These are phyloP conservation scores for Aotearoamyces nothofagi DNA, from an alignment of 2,329 filamentous ascomycete species.

Conservation along the genomic window DNA sequence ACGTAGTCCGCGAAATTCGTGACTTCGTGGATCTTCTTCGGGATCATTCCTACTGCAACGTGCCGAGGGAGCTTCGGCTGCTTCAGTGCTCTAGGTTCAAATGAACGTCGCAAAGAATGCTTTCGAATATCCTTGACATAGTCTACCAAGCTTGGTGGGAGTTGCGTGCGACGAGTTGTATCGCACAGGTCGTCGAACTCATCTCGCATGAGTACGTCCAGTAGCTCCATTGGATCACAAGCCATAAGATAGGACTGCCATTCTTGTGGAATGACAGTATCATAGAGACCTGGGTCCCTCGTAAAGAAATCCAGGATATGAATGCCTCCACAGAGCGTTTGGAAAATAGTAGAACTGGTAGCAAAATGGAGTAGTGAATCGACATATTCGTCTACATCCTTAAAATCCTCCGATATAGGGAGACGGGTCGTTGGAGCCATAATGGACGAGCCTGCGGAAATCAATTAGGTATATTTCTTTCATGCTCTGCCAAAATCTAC, in stretches of 20 bases:
- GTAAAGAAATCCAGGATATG: constrained; percentile 97
- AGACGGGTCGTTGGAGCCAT: constrained; percentile 34
- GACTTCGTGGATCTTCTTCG: constrained; percentile 93
- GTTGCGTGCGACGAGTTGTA: constrained; percentile 4
- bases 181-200: constrained; percentile 37
- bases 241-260: constrained; percentile 70
- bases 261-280: constrained; percentile 56
- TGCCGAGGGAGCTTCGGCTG: constrained; percentile 48
- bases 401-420: constrained; percentile 57
- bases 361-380: constrained; percentile 64
- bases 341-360: constrained; percentile 59
- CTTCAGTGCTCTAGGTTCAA: constrained; percentile 25
- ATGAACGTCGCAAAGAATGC: constrained; percentile 51
- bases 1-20: constrained; percentile 81
- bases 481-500: too few species aligned
- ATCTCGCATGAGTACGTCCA: constrained; percentile 70
- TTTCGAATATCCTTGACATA: constrained; percentile 61
- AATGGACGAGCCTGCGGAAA: too few species aligned
- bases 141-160: constrained; percentile 38
- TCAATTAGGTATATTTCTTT: too few species aligned
- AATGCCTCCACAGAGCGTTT: constrained; percentile 87
- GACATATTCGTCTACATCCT: constrained; percentile 61
- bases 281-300: constrained; percentile 67
- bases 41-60: constrained; percentile 81
- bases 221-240: constrained; percentile 56